Conservation (phyloP, 108 stramenopile genomes). For the Nitzschia putrida region DNA sequence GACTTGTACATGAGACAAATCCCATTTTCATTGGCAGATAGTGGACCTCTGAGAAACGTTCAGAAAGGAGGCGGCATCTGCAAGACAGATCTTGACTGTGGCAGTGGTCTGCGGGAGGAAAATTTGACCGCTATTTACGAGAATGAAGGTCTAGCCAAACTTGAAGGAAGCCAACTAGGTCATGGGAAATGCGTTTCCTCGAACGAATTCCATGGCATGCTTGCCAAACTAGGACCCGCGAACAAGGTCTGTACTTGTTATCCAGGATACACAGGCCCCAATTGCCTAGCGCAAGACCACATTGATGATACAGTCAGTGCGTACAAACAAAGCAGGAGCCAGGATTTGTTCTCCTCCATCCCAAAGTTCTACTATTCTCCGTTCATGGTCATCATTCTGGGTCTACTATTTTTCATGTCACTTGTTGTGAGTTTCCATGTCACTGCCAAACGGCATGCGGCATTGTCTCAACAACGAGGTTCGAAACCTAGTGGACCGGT, state of each 20-base stretch:
- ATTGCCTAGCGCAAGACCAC: constrained; percentile 71
- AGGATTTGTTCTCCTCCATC: constrained; percentile 30
- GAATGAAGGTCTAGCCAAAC: not conserved
- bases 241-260: constrained; percentile 67
- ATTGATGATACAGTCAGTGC: constrained; percentile 71
- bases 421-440: not conserved
- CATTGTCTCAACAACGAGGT: not conserved
- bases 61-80: constrained; percentile 82
- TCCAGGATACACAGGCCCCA: constrained; percentile 76
- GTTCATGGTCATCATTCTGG: constrained; percentile 28
- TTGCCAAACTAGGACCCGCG: not conserved
- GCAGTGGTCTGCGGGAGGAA: constrained; percentile 39
- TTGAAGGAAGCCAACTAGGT: not conserved
- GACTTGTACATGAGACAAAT: constrained; percentile 79
- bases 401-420: constrained; percentile 2
- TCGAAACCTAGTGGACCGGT: not conserved
- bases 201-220: constrained; percentile 31
- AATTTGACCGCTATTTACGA: constrained; percentile 36
- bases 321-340: constrained; percentile 20
- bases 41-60: constrained; percentile 60
- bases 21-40: constrained; percentile 79
- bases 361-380: constrained; percentile 27
- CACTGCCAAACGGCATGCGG: not conserved
- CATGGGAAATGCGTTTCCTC: constrained; percentile 8
- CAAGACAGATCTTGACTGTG: constrained; percentile 73